Base-by-base conservation (phyloP, 2,329 filamentous ascomycete species). In the Acephala macrosclerotiorum region DNA sequence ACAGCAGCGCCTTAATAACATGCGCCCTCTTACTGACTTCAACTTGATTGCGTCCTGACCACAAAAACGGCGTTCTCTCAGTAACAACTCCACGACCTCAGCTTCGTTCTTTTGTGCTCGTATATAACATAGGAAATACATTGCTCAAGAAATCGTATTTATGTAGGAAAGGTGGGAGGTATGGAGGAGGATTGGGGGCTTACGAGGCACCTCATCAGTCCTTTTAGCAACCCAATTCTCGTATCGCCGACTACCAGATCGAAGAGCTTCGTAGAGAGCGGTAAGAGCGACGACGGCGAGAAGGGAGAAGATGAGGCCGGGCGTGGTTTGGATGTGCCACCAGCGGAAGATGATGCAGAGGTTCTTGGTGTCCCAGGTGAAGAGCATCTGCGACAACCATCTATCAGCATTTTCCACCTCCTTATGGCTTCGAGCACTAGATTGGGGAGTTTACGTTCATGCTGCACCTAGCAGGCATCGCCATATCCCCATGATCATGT, bases 301-400 rank as follows among this genome's bases (percentile, higher is more conserved):
- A 67, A 99, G 89, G 33, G 95, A 97, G 75, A 94, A 79, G 77
- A 97, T 74, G 65, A 99, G 90, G 38, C 91, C 91, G 60, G 87
- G 75, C 2, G 89, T 89, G 67, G 90, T 89, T 68, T 86, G 89
- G 79, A 99, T 82, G 80, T 92, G 94, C 96, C 96, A 99, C 80
- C 90, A 88, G 73, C 85, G 86, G 84, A 98, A 99, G 79, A 99
- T 88, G 79, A 99, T 96, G 85, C 96, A 99, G 70, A 99, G 92
- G 81, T 98, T 91, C 64, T 85, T 87, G 2, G 94, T 95, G 78
- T 94, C 89, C 95, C 95, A 99, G 68, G 94, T 98, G 83, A 99
- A 99, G 72, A 98, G 89, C 95, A 97, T 98, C 94, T 97, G 72
- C 5, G 58, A 25, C 25, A 33, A 3, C 38, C 3, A 14, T 49